Base-by-base conservation (phyloP, 2,329 filamentous ascomycete species). In the Mycosphaerelloides madeirae region DNA sequence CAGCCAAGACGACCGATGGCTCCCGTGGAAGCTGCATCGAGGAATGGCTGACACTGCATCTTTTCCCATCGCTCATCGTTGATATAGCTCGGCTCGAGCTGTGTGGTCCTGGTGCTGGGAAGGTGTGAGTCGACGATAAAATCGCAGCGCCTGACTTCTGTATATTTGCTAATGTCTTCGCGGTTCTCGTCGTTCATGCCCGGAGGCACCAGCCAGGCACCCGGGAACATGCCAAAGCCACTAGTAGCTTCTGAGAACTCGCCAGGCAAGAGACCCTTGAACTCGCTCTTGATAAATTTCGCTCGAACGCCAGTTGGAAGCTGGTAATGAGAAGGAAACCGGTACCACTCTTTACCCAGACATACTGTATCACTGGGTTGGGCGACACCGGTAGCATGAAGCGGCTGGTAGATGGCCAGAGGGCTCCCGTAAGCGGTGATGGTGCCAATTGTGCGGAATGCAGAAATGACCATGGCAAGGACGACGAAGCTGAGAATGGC, bases 311-410 rank as follows among this genome's bases (percentile, higher is more conserved):
- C 78, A n/a, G 82, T 73, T 0, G 93, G 91, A 3, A 98, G 74
- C 63, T 93, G 89, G 70, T 89, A 97, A 0, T 90, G 94, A 1
- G 86, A 91, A 1, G 93, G 91, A 63, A 96, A 97, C 29, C 93
- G 86, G 66, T 98, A 96, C 93, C 93, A 98, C 64, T 98, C 93
- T 64, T 97, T 98, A 20, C 87, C 89, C 31, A 95, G 79, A 65
- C 93, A 98, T 2, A 98, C 80, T 14, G 75, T 81, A 51, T 87
- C 84, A 13, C 83, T 85, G 2, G 70, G 64, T 0, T 70, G 66
- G 2, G 80, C 77, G 5, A 85, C 56, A 1, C 72, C 76, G 7
- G 70, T 59, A 12, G 74, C 75, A 37, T 79, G 73, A 1, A 97
- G 72, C 1, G 83, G 81, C 29, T 75, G 64, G 63, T 89, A 90